Conservation (phyloP, 2,329 filamentous ascomycete genomes). For the Akanthomyces uredinophilus region DNA sequence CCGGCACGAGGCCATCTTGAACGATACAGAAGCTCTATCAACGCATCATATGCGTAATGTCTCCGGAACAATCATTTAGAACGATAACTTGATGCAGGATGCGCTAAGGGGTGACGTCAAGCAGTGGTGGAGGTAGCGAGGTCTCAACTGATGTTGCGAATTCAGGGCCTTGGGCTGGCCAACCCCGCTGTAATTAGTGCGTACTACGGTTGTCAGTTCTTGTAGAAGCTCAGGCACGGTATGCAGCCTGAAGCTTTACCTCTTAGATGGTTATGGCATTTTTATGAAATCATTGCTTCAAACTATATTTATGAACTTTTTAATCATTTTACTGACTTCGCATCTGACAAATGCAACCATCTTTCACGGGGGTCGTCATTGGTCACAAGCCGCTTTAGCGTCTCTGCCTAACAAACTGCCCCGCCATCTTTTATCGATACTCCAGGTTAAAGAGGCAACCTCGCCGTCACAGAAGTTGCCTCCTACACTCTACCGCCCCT, state of each 20-base stretch:
- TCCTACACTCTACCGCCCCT: not conserved
- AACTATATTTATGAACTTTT: too few relatives aligned
- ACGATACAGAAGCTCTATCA: not conserved
- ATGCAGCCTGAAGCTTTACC: not conserved
- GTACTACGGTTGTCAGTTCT: too few relatives aligned
- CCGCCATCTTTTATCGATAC: constrained; percentile 12
- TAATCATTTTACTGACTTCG: not conserved
- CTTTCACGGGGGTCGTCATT: not conserved
- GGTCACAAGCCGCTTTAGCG: constrained; percentile 2
- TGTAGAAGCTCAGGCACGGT: not conserved
- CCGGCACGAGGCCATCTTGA: not conserved
- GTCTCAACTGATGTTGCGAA: not conserved
- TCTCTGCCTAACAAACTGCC: constrained; percentile 10
- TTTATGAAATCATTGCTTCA: too few relatives aligned
- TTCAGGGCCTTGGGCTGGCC: too few relatives aligned
- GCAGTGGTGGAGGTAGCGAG: not conserved
- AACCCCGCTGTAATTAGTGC: too few relatives aligned
- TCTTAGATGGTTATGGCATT: too few relatives aligned
- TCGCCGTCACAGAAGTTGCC: not conserved
- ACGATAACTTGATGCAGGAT: not conserved
- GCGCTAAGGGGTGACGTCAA: not conserved
- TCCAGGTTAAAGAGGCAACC: not conserved
- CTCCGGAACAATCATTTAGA: not conserved
- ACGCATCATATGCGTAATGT: not conserved
- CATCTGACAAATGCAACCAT: not conserved